Conservation (phyloP, 108 stramenopile species). For the Fistulifera pelliculosa region DNA sequence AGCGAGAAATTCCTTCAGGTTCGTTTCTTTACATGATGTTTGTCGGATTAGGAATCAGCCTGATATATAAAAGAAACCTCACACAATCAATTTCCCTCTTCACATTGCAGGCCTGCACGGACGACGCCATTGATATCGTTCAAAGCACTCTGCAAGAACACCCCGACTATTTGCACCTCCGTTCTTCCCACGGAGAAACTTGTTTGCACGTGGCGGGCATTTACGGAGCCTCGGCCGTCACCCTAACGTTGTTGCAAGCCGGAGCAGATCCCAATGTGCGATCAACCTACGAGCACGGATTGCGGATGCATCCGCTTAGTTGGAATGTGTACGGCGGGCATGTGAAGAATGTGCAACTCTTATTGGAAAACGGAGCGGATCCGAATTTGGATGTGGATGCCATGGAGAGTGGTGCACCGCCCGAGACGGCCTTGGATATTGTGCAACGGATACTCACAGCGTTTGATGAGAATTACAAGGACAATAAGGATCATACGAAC, state of each 20-base stretch:
- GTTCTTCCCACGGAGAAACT: constrained; percentile 60
- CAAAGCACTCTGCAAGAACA: constrained; percentile 20
- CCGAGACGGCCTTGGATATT: constrained; percentile 61
- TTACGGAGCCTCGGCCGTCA: constrained; percentile 18
- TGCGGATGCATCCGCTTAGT: constrained; percentile 77
- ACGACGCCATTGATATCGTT: constrained; percentile 14
- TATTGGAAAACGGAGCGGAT: constrained; percentile 64
- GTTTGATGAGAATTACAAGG: neutral
- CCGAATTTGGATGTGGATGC: constrained; percentile 72
- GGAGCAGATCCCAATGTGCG: constrained; percentile 76
- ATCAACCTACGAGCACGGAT: constrained; percentile 50
- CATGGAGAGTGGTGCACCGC: constrained; percentile 6
- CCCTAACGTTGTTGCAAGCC: neutral
- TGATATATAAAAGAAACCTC: too few species aligned
- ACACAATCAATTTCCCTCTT: too few species aligned
- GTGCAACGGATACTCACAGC: constrained; percentile 37
- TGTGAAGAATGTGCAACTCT: constrained; percentile 44
- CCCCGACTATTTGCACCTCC: constrained; percentile 26
- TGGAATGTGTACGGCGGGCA: constrained; percentile 77
- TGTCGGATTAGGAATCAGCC: too few species aligned
- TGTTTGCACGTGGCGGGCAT: constrained; percentile 70
- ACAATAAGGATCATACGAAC: neutral
- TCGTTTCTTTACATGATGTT: too few species aligned
- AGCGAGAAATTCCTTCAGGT: too few species aligned
- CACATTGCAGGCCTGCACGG: constrained; percentile 17